Evolutionary conservation across 1,284 basidiomycete genomes (phyloP).

Genomic region (Marasmius fiardii): DNA sequence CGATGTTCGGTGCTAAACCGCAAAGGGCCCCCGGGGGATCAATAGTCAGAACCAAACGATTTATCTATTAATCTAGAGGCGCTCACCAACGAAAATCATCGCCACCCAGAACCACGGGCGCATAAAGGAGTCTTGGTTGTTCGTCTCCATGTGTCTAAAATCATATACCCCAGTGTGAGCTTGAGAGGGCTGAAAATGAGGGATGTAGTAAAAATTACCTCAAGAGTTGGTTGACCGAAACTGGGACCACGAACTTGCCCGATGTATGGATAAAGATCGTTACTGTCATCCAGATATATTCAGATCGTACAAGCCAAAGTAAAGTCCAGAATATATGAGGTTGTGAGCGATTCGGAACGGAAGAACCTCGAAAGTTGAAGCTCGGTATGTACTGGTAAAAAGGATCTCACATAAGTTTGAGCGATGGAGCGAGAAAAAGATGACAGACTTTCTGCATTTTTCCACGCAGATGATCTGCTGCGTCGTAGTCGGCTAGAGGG

Average conservation of each 20-base stretch:
- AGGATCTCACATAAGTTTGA: conserved; percentile 16
- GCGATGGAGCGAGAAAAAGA: conserved; percentile 18
- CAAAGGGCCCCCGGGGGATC: no score
- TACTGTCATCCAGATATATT: conserved; percentile 19
- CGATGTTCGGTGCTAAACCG: conserved; percentile 31
- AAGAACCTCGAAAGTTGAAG: not conserved
- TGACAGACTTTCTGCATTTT: conserved; percentile 26
- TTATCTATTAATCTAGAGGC: not conserved
- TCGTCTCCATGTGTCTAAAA: no score
- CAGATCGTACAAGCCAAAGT: not conserved
- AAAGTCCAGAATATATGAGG: conserved; percentile 17
- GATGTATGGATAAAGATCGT: conserved; percentile 21
- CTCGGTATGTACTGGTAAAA: conserved; percentile 6
- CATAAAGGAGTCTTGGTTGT: not conserved
- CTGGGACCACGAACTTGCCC: conserved; percentile 31
- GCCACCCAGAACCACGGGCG: conserved; percentile 44
- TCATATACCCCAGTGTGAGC: no score
- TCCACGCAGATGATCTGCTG: conserved; percentile 22
- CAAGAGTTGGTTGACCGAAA: conserved; percentile 40
- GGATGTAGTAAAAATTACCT: no score
- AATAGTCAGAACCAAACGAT: no score
- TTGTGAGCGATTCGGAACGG: not conserved
- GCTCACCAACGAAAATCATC: conserved; percentile 39
- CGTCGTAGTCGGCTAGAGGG: conserved; percentile 48
- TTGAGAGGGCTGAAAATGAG: no score